Evolutionary conservation across 1,139 yeast genomes (phyloP), one percentile per base, ranked within the genome.

Genomic region (Pichia sp.): DNA sequence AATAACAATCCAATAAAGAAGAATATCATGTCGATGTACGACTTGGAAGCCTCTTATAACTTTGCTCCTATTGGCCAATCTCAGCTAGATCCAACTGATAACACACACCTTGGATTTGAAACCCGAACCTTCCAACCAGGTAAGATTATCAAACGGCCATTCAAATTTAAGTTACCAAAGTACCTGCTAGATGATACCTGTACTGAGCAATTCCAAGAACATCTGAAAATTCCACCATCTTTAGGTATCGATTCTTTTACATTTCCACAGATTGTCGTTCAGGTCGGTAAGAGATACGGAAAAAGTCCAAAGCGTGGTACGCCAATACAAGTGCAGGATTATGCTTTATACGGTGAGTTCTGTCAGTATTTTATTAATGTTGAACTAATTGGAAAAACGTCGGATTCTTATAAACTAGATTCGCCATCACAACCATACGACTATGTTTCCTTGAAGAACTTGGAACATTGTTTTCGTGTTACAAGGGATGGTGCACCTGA

Each of bases 81-180:
- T 6, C 6, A 22, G 21, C 18, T 21, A 3, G 39, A 39, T 33
- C 52, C 53, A 2, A 9, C 38, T 2, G 89, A 83, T 60, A 78
- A 76, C 2, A 65, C 77, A 35, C 53, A 61, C 12, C 59, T 79
- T 44, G 88, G 87, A 0, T 61, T 84, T 11, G 33, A 37, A 14
- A 27, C 21, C 8, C 42, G 47, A 42, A 12, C 21, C 4, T 22
- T 48, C 12, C 32, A 45, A n/a, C 50, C 49, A 2, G 42, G 42
- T n/a, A 18, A 28, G 5, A 19, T 20, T 19, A 36, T 46, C 4
- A 48, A 45, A 15, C 42, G 46, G 21, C 48, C 40, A 57, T 82
- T 84, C 62, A 76, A 79, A 24, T 83, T 84, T 64, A 79, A 74
- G 59, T 73, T 83, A 46, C 91, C 90, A 0, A 67, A 68, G 28